These are phyloP conservation scores for Crithidia bombi DNA, from an alignment of 208 protist species.

Conservation along the genomic window DNA sequence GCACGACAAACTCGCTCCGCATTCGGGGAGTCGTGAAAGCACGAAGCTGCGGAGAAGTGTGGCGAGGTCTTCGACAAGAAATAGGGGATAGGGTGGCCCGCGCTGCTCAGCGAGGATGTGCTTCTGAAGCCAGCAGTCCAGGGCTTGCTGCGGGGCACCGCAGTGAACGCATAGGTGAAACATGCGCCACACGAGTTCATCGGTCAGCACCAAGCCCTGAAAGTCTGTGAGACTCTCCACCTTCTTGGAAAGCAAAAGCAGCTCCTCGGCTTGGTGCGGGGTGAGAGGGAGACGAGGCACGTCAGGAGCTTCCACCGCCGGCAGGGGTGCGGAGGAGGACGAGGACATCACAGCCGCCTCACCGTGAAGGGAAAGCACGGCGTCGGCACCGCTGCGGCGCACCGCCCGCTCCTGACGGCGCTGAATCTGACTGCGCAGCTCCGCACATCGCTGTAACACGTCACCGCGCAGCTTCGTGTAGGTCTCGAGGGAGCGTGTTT, in stretches of 20 bases:
- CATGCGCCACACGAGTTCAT: slow-evolving; percentile 65
- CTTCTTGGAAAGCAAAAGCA: slow-evolving; percentile 54
- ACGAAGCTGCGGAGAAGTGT: slow-evolving; percentile 25
- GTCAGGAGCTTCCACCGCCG: background rate
- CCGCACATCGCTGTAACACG: slow-evolving; percentile 42
- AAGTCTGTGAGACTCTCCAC: slow-evolving; percentile 42
- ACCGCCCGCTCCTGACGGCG: slow-evolving; percentile 8
- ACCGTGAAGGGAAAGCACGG: background rate
- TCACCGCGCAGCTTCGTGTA: slow-evolving; percentile 57
- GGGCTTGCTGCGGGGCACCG: slow-evolving; percentile 43
- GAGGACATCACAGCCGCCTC: background rate
- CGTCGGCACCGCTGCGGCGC: background rate
- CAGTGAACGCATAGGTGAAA: slow-evolving; percentile 56
- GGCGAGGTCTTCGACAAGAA: slow-evolving; percentile 36
- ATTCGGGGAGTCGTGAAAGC: slow-evolving; percentile 41
- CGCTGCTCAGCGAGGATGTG: slow-evolving; percentile 42
- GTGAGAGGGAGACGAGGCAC: slow-evolving; percentile 32
- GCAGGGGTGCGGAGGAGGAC: background rate
- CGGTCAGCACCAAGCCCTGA: slow-evolving; percentile 68
- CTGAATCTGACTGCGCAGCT: slow-evolving; percentile 31
- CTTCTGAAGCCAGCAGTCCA: slow-evolving; percentile 39
- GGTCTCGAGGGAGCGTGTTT: slow-evolving; percentile 55
- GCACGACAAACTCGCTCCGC: slow-evolving; percentile 17
- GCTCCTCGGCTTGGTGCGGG: slow-evolving; percentile 49
- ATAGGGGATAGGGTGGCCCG: slow-evolving; percentile 45